Percentiles rank a stretch among this genome's conserved stretches.
Evolutionary conservation across 345 rosid species (phyloP).

Genomic region (rapeseed (Brassica napus)): DNA sequence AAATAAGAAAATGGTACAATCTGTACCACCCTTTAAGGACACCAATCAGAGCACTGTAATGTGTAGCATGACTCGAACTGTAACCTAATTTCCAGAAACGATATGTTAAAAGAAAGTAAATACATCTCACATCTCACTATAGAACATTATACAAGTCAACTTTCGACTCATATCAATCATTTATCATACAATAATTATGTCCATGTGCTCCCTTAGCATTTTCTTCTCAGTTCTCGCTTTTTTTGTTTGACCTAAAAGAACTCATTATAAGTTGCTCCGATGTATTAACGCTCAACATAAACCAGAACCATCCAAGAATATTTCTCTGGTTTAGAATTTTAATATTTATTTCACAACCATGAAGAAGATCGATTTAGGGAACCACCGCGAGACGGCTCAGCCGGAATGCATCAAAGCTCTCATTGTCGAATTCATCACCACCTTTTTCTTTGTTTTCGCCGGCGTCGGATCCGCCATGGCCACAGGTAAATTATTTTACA

Average conservation of each 20-base stretch:
- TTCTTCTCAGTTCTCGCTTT: not conserved
- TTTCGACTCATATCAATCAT: slow-evolving; percentile 24
- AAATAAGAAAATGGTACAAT: not conserved
- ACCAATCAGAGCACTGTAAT: slow-evolving; percentile 15
- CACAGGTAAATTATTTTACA: slow-evolving; percentile 45
- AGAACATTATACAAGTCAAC: slow-evolving; percentile 24
- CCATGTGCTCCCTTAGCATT: slow-evolving; percentile 26
- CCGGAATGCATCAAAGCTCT: slow-evolving; percentile 82
- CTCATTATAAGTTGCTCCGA: slow-evolving; percentile 5
- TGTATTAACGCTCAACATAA: not conserved
- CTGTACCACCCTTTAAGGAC: not conserved
- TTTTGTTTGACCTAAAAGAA: not conserved
- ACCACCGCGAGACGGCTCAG: slow-evolving; percentile 54
- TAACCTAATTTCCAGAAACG: not conserved
- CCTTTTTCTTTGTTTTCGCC: slow-evolving; percentile 78
- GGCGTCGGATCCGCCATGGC: slow-evolving; percentile 90
- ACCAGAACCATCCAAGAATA: not conserved
- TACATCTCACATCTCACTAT: slow-evolving; percentile 5
- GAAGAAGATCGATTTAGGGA: slow-evolving; percentile 73
- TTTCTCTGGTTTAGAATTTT: not conserved
- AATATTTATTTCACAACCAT: slow-evolving; percentile 27
- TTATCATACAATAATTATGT: slow-evolving; percentile 1
- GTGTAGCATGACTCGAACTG: not conserved
- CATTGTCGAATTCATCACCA: slow-evolving; percentile 73
- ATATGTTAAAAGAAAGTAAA: not conserved